Evolutionary conservation across 1,284 basidiomycete species (phyloP).

Genomic region (Ceratobasidium sp.): DNA sequence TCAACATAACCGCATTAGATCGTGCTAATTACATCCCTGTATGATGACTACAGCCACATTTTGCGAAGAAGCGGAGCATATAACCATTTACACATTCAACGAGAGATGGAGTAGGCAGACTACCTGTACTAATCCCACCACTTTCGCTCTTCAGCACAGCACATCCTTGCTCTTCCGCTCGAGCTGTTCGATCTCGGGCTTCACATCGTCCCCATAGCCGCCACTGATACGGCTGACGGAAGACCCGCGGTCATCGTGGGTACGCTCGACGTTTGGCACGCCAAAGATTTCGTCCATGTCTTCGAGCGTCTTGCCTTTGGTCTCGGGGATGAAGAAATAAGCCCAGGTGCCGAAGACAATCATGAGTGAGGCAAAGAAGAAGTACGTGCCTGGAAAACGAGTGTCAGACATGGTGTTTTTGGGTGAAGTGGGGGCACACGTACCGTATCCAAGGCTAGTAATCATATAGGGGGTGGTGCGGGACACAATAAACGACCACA

Average conservation of each 20-base stretch:
- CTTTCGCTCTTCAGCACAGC: neutral
- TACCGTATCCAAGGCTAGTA: conserved; percentile 47
- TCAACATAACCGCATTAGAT: too few relatives aligned
- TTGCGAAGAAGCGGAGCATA: too few relatives aligned
- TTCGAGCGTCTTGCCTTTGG: conserved; percentile 37
- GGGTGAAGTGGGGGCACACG: neutral
- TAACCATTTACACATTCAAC: too few relatives aligned
- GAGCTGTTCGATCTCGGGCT: conserved; percentile 27
- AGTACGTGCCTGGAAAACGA: conserved; percentile 25
- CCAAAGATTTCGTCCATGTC: conserved; percentile 43
- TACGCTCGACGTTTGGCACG: conserved; percentile 19
- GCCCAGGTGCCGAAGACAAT: conserved; percentile 42
- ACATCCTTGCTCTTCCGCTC: neutral
- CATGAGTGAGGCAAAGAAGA: conserved; percentile 41
- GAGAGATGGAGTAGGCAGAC: too few relatives aligned
- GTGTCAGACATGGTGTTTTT: neutral
- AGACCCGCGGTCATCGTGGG: conserved; percentile 13
- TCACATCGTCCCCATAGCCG: conserved; percentile 28
- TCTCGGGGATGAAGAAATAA: conserved; percentile 41
- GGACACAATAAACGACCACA: conserved; percentile 56
- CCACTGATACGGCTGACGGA: conserved; percentile 3
- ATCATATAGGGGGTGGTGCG: conserved; percentile 56
- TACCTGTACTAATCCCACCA: too few relatives aligned
- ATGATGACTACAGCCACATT: too few relatives aligned
- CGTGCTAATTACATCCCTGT: too few relatives aligned